These are phyloP conservation scores for Phialocephala subalpina DNA, from an alignment of 2,329 filamentous ascomycete species.

Conservation along the genomic window DNA sequence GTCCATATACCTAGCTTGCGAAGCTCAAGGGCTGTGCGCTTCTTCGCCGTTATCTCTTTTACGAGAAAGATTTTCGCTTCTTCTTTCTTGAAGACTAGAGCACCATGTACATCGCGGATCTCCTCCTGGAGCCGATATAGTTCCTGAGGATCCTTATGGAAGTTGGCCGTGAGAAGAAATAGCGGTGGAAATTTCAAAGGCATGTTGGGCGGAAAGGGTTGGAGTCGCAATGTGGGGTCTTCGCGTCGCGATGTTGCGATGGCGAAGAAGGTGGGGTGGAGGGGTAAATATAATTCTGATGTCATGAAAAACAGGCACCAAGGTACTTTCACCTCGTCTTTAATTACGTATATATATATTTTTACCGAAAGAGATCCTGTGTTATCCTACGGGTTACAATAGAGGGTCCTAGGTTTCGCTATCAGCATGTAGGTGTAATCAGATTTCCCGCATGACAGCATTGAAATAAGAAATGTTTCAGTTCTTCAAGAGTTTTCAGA, in stretches of 20 bases:
- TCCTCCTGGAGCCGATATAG: constrained; percentile 70
- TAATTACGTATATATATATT: background rate
- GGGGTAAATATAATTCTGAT: background rate
- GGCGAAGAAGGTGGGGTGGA: background rate
- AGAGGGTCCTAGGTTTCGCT: too few relatives aligned
- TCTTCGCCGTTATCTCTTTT: constrained; percentile 69
- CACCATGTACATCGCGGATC: constrained; percentile 49
- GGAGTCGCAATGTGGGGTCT: background rate
- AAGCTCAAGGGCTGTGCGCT: constrained; percentile 81
- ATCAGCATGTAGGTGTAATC: too few relatives aligned
- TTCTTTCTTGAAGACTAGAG: constrained; percentile 72
- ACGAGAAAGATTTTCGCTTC: constrained; percentile 81
- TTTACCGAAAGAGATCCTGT: background rate
- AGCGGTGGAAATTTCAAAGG: constrained; percentile 51
- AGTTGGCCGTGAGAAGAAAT: constrained; percentile 64
- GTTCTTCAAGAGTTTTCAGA: too few relatives aligned
- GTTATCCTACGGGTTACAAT: too few relatives aligned
- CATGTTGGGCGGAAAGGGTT: constrained; percentile 27
- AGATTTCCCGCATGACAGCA: too few relatives aligned
- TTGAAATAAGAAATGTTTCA: too few relatives aligned
- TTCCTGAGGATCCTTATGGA: constrained; percentile 46
- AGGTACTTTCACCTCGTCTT: background rate
- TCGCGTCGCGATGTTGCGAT: background rate
- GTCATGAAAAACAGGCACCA: background rate
- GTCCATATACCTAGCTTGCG: constrained; percentile 66